phyloP scores from a whole-genome alignment of 345 rosid genomes.

The Luvunga scandens region DNA sequence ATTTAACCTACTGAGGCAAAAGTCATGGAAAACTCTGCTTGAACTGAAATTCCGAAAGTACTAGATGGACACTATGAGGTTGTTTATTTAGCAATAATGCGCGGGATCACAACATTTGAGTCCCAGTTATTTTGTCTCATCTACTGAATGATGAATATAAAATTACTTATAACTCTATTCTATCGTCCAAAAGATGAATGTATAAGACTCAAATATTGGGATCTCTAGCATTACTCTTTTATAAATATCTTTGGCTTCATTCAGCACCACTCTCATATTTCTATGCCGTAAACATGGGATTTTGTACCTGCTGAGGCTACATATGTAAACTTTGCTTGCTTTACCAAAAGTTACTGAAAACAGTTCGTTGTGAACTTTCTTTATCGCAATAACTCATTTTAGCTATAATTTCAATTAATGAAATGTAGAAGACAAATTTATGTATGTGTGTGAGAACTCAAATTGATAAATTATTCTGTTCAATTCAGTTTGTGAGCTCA shows the following conservation, averaged over 20 bases:
- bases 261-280: background rate
- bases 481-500: slow-evolving; percentile 67
- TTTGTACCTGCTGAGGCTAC: background rate
- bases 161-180: too few relatives aligned
- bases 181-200: too few relatives aligned
- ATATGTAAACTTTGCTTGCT: background rate
- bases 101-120: too few relatives aligned
- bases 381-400: background rate
- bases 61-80: background rate
- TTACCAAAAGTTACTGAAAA: background rate
- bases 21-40: too few relatives aligned
- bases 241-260: background rate
- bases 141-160: too few relatives aligned
- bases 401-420: background rate
- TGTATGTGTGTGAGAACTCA: background rate
- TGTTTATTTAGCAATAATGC: background rate
- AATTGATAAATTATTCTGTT: slow-evolving; percentile 1
- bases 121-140: too few relatives aligned
- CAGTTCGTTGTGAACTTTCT: background rate
- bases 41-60: background rate
- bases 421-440: background rate
- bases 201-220: too few relatives aligned
- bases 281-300: background rate
- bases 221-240: background rate
- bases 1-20: background rate